These are phyloP conservation scores for Pichia kudriavzevii DNA, from an alignment of 1,139 yeast genomes.

Conservation along the genomic window DNA sequence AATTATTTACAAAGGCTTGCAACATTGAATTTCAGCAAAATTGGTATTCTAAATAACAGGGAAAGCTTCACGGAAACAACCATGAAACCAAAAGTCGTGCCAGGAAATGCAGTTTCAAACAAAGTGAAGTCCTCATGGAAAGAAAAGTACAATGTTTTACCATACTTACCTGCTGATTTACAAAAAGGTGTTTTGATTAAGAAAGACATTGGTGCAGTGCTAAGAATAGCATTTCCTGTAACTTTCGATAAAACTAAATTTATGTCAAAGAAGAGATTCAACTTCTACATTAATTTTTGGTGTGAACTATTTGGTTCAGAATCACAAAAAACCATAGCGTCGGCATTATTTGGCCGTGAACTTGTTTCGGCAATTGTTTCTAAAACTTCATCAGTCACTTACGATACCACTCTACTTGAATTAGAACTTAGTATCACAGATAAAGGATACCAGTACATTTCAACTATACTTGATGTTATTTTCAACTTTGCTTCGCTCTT, in stretches of 20 bases:
- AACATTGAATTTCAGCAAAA: slow-evolving; percentile 30
- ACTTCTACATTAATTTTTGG: slow-evolving; percentile 39
- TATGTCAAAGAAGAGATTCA: slow-evolving; percentile 9
- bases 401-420: slow-evolving; percentile 26
- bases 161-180: background rate
- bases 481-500: slow-evolving; percentile 23
- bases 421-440: slow-evolving; percentile 42
- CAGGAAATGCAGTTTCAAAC: too few relatives aligned
- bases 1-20: slow-evolving; percentile 49
- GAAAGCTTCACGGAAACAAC: too few relatives aligned
- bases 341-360: slow-evolving; percentile 30
- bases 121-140: too few relatives aligned
- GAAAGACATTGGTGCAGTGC: slow-evolving; percentile 12
- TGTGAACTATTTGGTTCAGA: slow-evolving; percentile 59
- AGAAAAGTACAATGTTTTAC: too few relatives aligned
- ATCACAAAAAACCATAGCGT: slow-evolving; percentile 34
- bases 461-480: slow-evolving; percentile 28
- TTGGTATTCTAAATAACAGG: slow-evolving; percentile 7
- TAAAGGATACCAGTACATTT: slow-evolving; percentile 32
- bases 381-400: slow-evolving; percentile 34
- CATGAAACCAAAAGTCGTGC: too few relatives aligned
- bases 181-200: slow-evolving; percentile 18
- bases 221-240: slow-evolving; percentile 23
- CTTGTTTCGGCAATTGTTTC: slow-evolving; percentile 34
- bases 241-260: background rate